Base-by-base conservation (phyloP, 306 rosid genomes). In the Cyclanthera cordifolia region DNA sequence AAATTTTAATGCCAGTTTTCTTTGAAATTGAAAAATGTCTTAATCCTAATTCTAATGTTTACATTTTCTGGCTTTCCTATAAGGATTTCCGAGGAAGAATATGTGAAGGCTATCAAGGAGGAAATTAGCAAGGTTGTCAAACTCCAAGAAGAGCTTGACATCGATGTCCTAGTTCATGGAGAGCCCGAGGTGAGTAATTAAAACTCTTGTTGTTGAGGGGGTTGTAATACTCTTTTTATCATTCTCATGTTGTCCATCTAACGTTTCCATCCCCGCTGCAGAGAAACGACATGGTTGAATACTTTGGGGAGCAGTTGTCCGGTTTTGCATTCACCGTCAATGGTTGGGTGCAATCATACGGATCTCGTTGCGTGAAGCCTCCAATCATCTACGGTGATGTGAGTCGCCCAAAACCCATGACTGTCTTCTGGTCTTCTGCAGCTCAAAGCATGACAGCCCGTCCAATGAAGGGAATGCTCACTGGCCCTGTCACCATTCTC, bases 271-370 rank as follows among this genome's bases (percentile, higher is more conserved):
- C 50, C 28, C n/a, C 76, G 69, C 20, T 60, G 58, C 81, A 90
- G 95, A 90, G 96, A 77, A 90, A 90, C 69, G 95, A 90, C 65
- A 90, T 90, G 96, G 95, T 90, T 81, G 96, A 87, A 81, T 90
- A 90, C 78, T 90, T 90, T 17, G 95, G 95, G 69, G 95, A 87
- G 87, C 98, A 92, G 78, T 70, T 90, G 67, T 87, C 95, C 45
- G 92, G 95, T 57, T 90, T 90, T 82, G 88, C 95, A 56, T 90
- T 90, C 81, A 87, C 95, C 54, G 86, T 81, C 75, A 90, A 90
- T 68, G 96, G 96, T 39, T 90, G 96, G 96, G 96, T 90, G 68
- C 95, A 90, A 72, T 90, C 92, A 51, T 90, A 90, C 17, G 95
- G 95, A 34, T 90, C 95, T 15, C 88, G 90, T 30, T 87, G 91